Evolutionary conservation across 208 protist genomes (phyloP).

Genomic region (Trypanosoma brucei): DNA sequence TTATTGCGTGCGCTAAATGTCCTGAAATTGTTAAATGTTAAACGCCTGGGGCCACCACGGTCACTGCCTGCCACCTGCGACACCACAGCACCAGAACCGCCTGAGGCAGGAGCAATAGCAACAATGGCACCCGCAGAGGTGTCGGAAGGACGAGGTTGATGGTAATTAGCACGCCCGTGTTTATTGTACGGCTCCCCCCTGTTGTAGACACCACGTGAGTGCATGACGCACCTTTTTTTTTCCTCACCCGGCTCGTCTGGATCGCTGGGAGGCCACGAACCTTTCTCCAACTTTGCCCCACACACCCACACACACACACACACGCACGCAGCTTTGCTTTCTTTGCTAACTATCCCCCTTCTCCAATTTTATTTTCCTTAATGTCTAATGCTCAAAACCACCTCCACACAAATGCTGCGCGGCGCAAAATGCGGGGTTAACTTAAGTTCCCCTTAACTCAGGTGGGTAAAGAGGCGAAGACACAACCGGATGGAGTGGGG

Average conservation of each 20-base stretch:
- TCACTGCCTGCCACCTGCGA: background rate
- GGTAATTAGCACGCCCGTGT: background rate
- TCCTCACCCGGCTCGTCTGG: background rate
- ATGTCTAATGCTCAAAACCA: too few relatives aligned
- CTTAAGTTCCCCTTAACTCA: too few relatives aligned
- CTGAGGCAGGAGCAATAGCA: background rate
- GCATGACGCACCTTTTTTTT: constrained; percentile 9
- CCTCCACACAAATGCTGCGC: too few relatives aligned
- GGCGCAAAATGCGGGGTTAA: too few relatives aligned
- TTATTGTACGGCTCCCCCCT: constrained; percentile 20
- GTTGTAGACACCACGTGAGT: constrained; percentile 2
- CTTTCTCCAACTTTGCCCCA: background rate
- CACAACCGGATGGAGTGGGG: too few relatives aligned
- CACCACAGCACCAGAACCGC: background rate
- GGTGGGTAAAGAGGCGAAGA: too few relatives aligned
- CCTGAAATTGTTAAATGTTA: constrained; percentile 72
- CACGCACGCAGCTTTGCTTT: too few relatives aligned
- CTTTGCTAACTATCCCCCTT: background rate
- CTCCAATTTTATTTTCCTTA: too few relatives aligned
- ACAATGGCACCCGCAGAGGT: background rate
- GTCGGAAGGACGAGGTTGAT: background rate
- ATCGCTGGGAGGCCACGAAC: background rate
- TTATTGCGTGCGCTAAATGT: constrained; percentile 62
- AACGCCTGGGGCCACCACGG: constrained; percentile 19
- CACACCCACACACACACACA: background rate